Evolutionary conservation across 108 stramenopile species (phyloP).

Genomic region (Asterionellopsis glacialis): DNA sequence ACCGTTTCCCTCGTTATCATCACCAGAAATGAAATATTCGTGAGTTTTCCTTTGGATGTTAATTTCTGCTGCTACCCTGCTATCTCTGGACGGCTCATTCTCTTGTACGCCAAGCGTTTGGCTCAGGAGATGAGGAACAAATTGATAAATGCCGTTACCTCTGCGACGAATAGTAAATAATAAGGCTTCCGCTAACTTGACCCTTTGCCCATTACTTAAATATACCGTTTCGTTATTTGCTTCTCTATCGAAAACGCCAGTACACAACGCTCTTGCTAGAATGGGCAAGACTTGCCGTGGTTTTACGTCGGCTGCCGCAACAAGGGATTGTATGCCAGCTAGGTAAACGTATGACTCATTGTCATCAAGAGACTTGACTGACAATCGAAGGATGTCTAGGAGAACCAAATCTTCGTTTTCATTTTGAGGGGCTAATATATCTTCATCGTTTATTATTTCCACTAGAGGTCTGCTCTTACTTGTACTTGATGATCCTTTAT

Average conservation of each 20-base stretch:
- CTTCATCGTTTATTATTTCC: background rate
- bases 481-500: background rate
- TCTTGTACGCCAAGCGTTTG: constrained; percentile 27
- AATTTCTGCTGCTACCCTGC: background rate
- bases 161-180: constrained; percentile 69
- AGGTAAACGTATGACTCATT: constrained; percentile 85
- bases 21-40: constrained; percentile 30
- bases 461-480: background rate
- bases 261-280: constrained; percentile 16
- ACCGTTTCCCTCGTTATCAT: constrained; percentile 2
- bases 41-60: constrained; percentile 41
- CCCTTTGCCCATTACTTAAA: constrained; percentile 50
- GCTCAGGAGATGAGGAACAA: constrained; percentile 38
- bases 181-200: constrained; percentile 75
- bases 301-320: constrained; percentile 53
- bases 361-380: constrained; percentile 56
- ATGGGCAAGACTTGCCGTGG: constrained; percentile 51
- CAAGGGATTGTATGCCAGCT: constrained; percentile 79
- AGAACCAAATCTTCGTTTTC: background rate
- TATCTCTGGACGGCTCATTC: background rate
- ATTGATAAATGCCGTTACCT: constrained; percentile 42
- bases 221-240: constrained; percentile 15
- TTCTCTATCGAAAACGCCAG: constrained; percentile 29
- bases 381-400: constrained; percentile 29
- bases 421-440: background rate